Evolutionary conservation across 331 rosid genomes (phyloP), one percentile per base, ranked within the genome.

Genomic region (Malus hybrid): DNA sequence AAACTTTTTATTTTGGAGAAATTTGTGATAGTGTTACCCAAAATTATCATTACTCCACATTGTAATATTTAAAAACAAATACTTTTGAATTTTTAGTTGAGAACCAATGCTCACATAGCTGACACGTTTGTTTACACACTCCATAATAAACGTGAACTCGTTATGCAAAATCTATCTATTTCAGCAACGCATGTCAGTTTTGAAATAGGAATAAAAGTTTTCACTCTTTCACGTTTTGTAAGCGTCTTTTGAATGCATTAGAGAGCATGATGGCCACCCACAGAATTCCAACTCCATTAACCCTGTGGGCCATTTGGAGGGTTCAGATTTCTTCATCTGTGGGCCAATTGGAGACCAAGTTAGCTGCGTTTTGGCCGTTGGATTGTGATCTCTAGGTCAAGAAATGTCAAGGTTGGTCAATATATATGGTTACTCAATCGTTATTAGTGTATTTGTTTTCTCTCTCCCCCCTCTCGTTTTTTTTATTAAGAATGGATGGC

Each of bases 361-460:
- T 1, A 9, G 36, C 64, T 6, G 27, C 2, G 34, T 32, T 55
- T 77, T 1, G 16, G 70, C 87, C 92, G 84, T 87, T 70, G 75
- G 91, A 90, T 88, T 32, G 9, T 9, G 29, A 59, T 83, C 80
- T 18, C 14, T 55, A 44, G 77, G 85, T 85, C 89, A 84, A 88
- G 29, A 29, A 50, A 24, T 62, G 89, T 88, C 91, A 80, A 81
- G 52, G 65, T 79, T 57, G 32, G 83, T 91, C 88, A 78, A 82
- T 72, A 55, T 65, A 48, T 72, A 31, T 28, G 27, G 70, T 7
- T 14, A 10, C 22, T n/a, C 15, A 15, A 13, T 44, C 29, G 28
- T 34, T n/a, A 33, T 34, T 18, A 5, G 3, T 18, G 5, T 36
- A 12, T 16, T 62, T 59, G 20, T 24, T 11, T 34, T 22, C 24